Percentiles rank a stretch among this genome's conserved stretches.
Conservation (phyloP, 345 rosid species). For the Raphanus raphanistrum region DNA sequence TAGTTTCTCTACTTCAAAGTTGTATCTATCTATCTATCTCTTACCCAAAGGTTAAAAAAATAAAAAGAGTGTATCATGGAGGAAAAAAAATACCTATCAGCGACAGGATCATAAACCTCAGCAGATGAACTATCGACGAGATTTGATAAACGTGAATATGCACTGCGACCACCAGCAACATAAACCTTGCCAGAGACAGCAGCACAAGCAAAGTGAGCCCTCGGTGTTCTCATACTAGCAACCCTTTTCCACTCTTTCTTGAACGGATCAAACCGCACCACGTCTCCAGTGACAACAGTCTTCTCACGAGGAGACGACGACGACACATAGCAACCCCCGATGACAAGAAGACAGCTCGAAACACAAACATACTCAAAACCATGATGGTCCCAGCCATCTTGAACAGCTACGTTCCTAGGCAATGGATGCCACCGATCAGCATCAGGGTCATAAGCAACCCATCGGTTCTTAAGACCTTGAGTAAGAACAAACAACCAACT, state of each 20-base stretch:
- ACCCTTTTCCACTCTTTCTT: conserved; percentile 58
- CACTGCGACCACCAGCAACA: conserved; percentile 71
- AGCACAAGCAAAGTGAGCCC: conserved; percentile 73
- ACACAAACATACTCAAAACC: conserved; percentile 82
- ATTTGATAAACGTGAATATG: too few species aligned
- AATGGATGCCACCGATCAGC: conserved; percentile 83
- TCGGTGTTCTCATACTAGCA: conserved; percentile 68
- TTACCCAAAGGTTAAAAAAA: too few species aligned
- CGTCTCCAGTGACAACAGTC: conserved; percentile 52
- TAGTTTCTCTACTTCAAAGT: neutral
- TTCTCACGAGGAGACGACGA: conserved; percentile 44
- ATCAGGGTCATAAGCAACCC: conserved; percentile 83
- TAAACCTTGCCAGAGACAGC: conserved; percentile 72
- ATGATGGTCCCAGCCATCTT: conserved; percentile 50
- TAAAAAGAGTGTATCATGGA: too few species aligned
- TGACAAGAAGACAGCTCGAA: conserved; percentile 55
- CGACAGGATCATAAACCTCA: conserved; percentile 75
- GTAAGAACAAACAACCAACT: conserved; percentile 80
- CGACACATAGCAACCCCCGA: conserved; percentile 67
- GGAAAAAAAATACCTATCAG: conserved; percentile 43
- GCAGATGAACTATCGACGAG: conserved; percentile 40
- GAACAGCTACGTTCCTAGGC: conserved; percentile 45
- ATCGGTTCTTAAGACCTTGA: conserved; percentile 57
- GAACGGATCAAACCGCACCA: conserved; percentile 74
- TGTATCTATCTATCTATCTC: too few species aligned